A percentile compares a stretch with the other conserved stretches of the same genome.
phyloP scores from a whole-genome alignment of 108 stramenopile genomes.

The Epithemia pelagica region DNA sequence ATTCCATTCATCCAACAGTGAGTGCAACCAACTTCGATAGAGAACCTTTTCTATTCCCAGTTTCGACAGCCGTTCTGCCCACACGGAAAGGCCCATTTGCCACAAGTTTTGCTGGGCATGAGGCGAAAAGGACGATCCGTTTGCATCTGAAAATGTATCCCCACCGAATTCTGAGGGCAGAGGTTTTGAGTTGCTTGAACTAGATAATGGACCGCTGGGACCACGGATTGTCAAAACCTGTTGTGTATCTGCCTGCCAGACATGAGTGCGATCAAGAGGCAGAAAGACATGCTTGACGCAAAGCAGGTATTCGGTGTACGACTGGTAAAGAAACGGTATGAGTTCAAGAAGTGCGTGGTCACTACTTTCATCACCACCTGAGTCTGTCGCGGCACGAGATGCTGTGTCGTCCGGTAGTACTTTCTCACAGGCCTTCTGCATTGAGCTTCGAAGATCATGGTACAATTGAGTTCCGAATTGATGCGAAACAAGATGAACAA shows the following conservation, averaged over 20 bases:
- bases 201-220: background rate
- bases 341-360: conserved; percentile 21
- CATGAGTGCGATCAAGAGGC: conserved; percentile 46
- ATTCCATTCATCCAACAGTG: conserved; percentile 32
- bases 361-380: conserved; percentile 3
- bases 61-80: conserved; percentile 17
- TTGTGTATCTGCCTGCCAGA: conserved; percentile 9
- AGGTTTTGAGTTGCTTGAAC: background rate
- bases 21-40: conserved; percentile 35
- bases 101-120: conserved; percentile 11
- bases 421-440: conserved; percentile 49
- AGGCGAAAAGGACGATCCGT: background rate
- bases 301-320: conserved; percentile 42
- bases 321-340: conserved; percentile 32
- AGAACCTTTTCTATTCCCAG: conserved; percentile 27
- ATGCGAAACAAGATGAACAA: conserved; percentile 65
- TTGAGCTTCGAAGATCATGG: conserved; percentile 36
- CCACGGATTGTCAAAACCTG: background rate
- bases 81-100: conserved; percentile 42
- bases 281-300: conserved; percentile 43
- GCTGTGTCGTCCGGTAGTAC: conserved; percentile 17
- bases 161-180: background rate
- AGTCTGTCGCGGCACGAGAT: conserved; percentile 9
- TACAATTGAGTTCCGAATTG: conserved; percentile 65
- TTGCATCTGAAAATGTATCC: background rate